Percentiles rank a stretch among this genome's conserved stretches.
Evolutionary conservation across 2,329 filamentous ascomycete genomes (phyloP).

Genomic region (Endocalyx cinctus): DNA sequence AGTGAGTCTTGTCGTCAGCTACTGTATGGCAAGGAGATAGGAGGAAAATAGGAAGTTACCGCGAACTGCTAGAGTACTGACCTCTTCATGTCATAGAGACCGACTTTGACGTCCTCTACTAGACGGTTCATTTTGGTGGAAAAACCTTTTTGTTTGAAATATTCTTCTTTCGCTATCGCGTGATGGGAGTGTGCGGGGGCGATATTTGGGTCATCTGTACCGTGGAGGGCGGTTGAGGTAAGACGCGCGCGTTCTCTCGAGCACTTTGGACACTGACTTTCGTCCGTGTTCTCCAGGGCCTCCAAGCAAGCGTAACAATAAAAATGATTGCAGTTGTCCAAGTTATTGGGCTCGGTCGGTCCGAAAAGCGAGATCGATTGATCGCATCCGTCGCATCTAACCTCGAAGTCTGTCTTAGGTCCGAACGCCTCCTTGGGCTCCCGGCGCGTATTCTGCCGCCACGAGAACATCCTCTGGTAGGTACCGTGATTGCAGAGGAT

Average conservation of each 20-base stretch:
- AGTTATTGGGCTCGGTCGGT: too few species aligned
- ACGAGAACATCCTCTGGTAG: slow-evolving; percentile 39
- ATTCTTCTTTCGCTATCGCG: slow-evolving; percentile 12
- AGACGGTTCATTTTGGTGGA: slow-evolving; percentile 31
- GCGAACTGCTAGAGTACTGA: slow-evolving; percentile 6
- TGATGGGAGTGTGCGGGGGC: not conserved
- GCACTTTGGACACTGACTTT: slow-evolving; percentile 20
- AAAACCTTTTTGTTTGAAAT: slow-evolving; percentile 22
- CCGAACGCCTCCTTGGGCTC: slow-evolving; percentile 29
- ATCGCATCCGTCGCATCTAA: slow-evolving; percentile 26
- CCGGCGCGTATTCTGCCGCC: slow-evolving; percentile 29
- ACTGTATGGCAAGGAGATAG: too few species aligned
- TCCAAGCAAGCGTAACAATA: slow-evolving; percentile 28
- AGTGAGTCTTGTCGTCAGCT: too few species aligned
- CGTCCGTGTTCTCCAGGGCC: slow-evolving; percentile 5
- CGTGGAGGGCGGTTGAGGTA: slow-evolving; percentile 1
- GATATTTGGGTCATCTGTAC: not conserved
- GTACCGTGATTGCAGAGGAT: slow-evolving; percentile 48
- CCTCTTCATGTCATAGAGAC: slow-evolving; percentile 22
- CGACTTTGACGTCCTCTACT: slow-evolving; percentile 24
- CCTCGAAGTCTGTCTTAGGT: slow-evolving; percentile 19
- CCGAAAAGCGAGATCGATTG: slow-evolving; percentile 29
- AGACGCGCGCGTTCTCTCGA: not conserved
- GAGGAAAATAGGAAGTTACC: slow-evolving; percentile 14
- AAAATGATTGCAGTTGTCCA: slow-evolving; percentile 24